phyloP scores from a whole-genome alignment of 257 asterid genomes.

The Nicotiana otophora region DNA sequence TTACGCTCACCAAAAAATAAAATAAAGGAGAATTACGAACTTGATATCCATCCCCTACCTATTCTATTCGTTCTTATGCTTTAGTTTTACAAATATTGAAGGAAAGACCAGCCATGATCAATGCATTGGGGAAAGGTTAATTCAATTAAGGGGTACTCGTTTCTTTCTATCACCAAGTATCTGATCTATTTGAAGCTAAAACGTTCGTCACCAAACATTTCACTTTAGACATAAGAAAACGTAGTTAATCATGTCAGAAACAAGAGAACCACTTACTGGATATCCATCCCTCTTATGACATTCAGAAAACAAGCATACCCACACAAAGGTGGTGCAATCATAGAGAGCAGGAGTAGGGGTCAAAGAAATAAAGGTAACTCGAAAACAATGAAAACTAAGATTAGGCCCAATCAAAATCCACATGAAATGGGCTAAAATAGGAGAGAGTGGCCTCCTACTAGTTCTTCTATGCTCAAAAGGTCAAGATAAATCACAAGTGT shows the following conservation, averaged over 20 bases:
- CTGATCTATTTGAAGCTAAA: neutral
- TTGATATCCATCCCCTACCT: neutral
- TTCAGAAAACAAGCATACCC: neutral
- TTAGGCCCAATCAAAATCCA: neutral
- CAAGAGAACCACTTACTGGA: neutral
- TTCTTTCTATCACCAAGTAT: neutral
- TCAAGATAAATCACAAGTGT: neutral
- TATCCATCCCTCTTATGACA: neutral
- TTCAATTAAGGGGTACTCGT: neutral
- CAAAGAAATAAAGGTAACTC: neutral
- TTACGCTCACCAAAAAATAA: no score
- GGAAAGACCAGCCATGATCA: neutral
- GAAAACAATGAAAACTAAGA: neutral
- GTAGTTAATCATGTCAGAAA: neutral
- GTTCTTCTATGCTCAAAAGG: neutral
- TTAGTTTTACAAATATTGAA: neutral
- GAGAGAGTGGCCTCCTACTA: neutral
- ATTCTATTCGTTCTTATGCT: neutral
- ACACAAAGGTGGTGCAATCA: neutral
- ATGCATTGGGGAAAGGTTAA: neutral
- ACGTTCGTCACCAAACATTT: neutral
- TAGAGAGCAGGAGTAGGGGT: neutral
- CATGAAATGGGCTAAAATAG: neutral
- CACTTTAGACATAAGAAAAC: neutral
- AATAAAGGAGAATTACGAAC: neutral